phyloP scores from a whole-genome alignment of 352 stramenopile genomes.

The Pythium sukuiense region DNA sequence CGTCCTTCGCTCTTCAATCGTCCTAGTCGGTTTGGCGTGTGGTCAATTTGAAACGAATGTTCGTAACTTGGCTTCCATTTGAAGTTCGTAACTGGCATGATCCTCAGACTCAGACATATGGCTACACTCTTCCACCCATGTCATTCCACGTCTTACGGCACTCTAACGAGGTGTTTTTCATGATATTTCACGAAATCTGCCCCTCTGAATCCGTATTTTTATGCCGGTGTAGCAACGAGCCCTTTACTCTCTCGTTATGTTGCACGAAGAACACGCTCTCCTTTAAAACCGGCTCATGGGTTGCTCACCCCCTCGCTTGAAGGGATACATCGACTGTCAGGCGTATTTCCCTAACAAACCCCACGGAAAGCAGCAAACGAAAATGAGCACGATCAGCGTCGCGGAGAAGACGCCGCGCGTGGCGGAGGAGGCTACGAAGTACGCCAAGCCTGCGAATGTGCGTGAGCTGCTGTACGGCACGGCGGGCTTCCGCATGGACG shows the following conservation, averaged over 20 bases:
- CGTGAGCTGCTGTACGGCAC: conserved; percentile 90
- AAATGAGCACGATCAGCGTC: conserved; percentile 54
- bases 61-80: not conserved
- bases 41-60: conserved; percentile 5
- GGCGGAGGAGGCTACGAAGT: conserved; percentile 76
- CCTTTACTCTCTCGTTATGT: not conserved
- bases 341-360: not conserved
- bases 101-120: conserved; percentile 2
- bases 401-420: conserved; percentile 80
- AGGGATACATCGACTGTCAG: not conserved
- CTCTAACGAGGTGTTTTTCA: not conserved
- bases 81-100: conserved; percentile 1
- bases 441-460: conserved; percentile 45
- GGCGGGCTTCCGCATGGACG: conserved; percentile 94
- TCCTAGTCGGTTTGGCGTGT: conserved; percentile 5
- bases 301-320: not conserved
- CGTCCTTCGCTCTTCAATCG: not conserved
- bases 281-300: not conserved
- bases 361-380: not conserved
- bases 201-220: not conserved
- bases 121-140: not conserved
- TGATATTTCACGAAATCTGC: not conserved
- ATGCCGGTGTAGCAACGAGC: not conserved
- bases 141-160: not conserved
- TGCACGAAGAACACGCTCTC: not conserved